phyloP scores from a whole-genome alignment of 306 rosid species.

The Vicia villosa region DNA sequence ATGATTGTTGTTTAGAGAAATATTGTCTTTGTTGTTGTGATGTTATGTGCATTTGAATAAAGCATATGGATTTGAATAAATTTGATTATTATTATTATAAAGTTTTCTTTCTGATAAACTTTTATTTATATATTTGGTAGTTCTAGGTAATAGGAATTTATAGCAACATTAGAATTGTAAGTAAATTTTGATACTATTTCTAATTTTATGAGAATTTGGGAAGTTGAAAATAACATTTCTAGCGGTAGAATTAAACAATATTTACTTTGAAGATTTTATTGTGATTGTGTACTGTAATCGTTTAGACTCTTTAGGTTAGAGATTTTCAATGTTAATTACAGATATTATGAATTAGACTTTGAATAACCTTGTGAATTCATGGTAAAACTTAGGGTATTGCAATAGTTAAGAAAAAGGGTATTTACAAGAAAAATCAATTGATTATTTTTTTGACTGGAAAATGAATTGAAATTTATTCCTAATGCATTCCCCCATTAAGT shows the following conservation, averaged over 20 bases:
- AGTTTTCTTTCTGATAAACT: not conserved
- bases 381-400: too few species aligned
- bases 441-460: too few species aligned
- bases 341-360: too few species aligned
- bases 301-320: not conserved
- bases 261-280: not conserved
- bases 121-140: not conserved
- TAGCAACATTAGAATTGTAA: not conserved
- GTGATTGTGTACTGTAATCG: not conserved
- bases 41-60: not conserved
- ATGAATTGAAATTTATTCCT: too few species aligned
- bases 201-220: not conserved
- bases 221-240: not conserved
- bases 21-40: not conserved
- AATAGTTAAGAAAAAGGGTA: too few species aligned
- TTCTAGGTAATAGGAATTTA: not conserved
- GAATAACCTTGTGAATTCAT: too few species aligned
- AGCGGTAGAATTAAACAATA: not conserved
- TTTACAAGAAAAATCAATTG: too few species aligned
- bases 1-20: too few species aligned
- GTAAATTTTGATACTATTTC: not conserved
- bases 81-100: too few species aligned
- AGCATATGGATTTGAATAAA: not conserved
- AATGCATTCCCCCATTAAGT: too few species aligned
- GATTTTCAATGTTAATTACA: too few species aligned